Base-by-base conservation (phyloP, 2,329 filamentous ascomycete species). In the Fusarium devonianum region DNA sequence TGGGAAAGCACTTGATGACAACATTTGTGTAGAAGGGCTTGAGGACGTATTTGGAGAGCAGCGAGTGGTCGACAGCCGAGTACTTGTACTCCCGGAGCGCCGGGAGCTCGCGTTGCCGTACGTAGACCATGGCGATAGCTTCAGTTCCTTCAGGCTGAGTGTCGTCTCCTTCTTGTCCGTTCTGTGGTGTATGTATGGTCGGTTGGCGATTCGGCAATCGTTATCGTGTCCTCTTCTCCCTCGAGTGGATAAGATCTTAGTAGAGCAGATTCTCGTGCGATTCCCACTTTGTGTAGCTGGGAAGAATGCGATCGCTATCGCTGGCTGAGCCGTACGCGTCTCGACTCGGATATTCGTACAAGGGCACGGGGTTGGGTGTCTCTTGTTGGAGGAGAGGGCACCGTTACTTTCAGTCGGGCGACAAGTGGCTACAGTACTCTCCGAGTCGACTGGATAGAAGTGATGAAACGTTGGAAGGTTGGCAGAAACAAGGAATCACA, bases 1-100 rank as follows among this genome's bases (percentile, higher is more conserved):
- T 89, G 33, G 94, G 94, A 71, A 99, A 97, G 75, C 87, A 88
- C 58, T 93, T 86, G 77, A 99, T 96, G 67, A 96, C 93, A 62
- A 94, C 81, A 75, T 96, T 87, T 68, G 86, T 95, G 80, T 97
- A 99, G 76, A 97, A 99, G 7, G 94, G 94, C 80, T 99, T 97
- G 67, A 99, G 79, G 60, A 99, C 84, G 77, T 97, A 97, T 72
- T 88, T 90, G 59, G 92, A 97, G 29, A 91, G 80, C 54, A 97
- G 79, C 51, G 92, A 96, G 72, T 89, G 89, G 75, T 99, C 94
- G 66, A 97, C 89, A 48, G 85, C 84, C 29, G 89, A 90, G 81
- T 99, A 99, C 75, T 96, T 94, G 85, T 99, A 99, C 74, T 92
- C 83, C 73, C 89, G 90, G 65, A 99, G 85, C 71, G 90, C 90